These are phyloP conservation scores for Wickerhamiella pararugosa DNA, from an alignment of 1,139 yeast genomes.

Conservation along the genomic window DNA sequence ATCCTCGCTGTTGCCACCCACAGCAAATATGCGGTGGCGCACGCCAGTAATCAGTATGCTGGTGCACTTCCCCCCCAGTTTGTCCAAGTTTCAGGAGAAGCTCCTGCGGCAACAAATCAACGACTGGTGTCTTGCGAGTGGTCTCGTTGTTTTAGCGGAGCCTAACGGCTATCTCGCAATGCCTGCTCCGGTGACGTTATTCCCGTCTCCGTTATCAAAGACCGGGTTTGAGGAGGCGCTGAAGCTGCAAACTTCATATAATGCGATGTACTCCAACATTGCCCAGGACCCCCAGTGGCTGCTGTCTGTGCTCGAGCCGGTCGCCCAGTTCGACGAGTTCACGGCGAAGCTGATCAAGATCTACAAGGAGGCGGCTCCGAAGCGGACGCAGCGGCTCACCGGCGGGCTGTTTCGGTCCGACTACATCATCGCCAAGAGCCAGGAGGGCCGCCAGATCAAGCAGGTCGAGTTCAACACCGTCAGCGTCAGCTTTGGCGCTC, in stretches of 20 bases:
- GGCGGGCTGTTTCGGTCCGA: conserved; percentile 85
- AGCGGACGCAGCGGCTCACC: conserved; percentile 51
- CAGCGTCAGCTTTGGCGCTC: conserved; percentile 87
- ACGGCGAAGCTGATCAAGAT: conserved; percentile 58
- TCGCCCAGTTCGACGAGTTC: conserved; percentile 48
- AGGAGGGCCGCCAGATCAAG: conserved; percentile 37
- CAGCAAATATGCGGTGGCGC: background rate
- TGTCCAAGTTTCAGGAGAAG: conserved; percentile 15
- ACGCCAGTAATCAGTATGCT: conserved; percentile 11
- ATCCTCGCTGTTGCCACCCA: no score
- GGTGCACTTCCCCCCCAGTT: conserved; percentile 17
- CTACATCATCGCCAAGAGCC: conserved; percentile 49
- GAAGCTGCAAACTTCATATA: conserved; percentile 52
- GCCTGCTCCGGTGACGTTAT: conserved; percentile 75
- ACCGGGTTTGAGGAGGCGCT: conserved; percentile 50
- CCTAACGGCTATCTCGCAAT: conserved; percentile 28
- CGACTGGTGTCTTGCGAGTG: conserved; percentile 72
- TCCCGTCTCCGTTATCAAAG: conserved; percentile 78
- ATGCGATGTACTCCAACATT: conserved; percentile 48
- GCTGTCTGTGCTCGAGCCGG: conserved; percentile 35
- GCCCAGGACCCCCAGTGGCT: conserved; percentile 49
- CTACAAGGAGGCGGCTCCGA: conserved; percentile 15
- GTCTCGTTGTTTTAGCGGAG: conserved; percentile 57
- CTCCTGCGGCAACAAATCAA: conserved; percentile 23
- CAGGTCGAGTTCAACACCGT: conserved; percentile 95